phyloP scores from a whole-genome alignment of 2,329 filamentous ascomycete species.

The Curvularia eragrostidis region DNA sequence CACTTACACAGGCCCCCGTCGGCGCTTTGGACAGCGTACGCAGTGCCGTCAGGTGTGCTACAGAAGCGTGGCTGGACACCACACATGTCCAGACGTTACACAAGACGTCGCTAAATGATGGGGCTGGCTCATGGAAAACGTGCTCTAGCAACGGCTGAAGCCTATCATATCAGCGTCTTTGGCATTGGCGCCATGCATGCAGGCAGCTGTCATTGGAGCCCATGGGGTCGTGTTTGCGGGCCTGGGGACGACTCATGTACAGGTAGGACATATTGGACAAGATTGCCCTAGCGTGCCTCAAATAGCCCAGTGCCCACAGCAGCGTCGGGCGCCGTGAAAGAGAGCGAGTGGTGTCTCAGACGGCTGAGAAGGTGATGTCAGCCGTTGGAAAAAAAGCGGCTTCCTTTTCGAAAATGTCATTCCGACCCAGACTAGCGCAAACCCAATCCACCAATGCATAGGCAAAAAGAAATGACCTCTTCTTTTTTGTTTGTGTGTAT shows the following conservation, averaged over 20 bases:
- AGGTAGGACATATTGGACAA: conserved; percentile 2
- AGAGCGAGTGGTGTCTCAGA: conserved; percentile 3
- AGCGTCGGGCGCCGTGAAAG: neutral
- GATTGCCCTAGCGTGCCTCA: conserved; percentile 7
- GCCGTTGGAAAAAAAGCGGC: neutral
- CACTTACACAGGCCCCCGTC: conserved; percentile 11
- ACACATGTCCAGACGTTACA: neutral
- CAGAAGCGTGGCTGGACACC: conserved; percentile 1
- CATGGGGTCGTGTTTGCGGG: conserved; percentile 2
- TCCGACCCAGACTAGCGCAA: conserved; percentile 9
- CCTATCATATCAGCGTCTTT: conserved; percentile 1
- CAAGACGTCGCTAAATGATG: conserved; percentile 6
- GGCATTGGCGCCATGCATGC: neutral
- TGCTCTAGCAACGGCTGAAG: neutral
- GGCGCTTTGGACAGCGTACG: neutral
- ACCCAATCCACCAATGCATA: conserved; percentile 3
- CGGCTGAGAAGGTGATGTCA: neutral
- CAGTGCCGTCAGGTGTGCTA: conserved; percentile 10
- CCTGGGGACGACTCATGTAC: conserved; percentile 7
- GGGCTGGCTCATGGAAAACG: conserved; percentile 5
- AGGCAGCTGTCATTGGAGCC: conserved; percentile 8
- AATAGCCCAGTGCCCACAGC: conserved; percentile 3
- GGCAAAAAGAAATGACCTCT: conserved; percentile 6
- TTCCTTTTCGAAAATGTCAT: conserved; percentile 3
- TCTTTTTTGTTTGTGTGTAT: neutral